These are phyloP conservation scores for Apophysomyces ossiformis DNA, from an alignment of 371 early-diverging fungal genomes.

Conservation along the genomic window DNA sequence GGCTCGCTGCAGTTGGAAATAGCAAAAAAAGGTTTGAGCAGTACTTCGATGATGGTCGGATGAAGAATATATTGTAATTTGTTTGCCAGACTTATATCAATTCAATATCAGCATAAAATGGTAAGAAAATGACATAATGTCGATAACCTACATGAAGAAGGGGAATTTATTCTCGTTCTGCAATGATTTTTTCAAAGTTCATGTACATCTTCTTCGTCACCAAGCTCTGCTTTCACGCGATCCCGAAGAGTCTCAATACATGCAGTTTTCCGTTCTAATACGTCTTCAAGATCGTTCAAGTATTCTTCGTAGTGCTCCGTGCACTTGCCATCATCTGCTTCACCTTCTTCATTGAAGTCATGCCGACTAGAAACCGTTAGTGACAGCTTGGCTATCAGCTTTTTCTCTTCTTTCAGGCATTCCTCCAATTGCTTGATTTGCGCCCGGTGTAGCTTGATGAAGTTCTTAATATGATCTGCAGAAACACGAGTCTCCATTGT, in stretches of 20 bases:
- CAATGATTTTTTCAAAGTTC: too few relatives aligned
- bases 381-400: conserved; percentile 75
- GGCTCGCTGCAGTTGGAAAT: too few relatives aligned
- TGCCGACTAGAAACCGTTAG: conserved; percentile 39
- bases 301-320: conserved; percentile 44
- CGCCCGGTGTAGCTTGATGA: conserved; percentile 76
- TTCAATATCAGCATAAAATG: too few relatives aligned
- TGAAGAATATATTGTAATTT: too few relatives aligned
- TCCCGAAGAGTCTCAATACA: conserved; percentile 39
- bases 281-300: conserved; percentile 60
- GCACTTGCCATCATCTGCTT: conserved; percentile 30
- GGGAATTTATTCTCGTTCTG: too few relatives aligned
- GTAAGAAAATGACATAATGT: too few relatives aligned
- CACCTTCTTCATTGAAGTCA: conserved; percentile 27
- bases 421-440: conserved; percentile 82
- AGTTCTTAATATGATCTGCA: conserved; percentile 55
- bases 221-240: conserved; percentile 30
- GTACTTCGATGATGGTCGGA: too few relatives aligned
- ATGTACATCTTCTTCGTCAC: conserved; percentile 19
- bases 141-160: too few relatives aligned
- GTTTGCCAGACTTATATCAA: too few relatives aligned
- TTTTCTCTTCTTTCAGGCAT: conserved; percentile 76
- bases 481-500: not conserved
- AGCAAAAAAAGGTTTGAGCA: too few relatives aligned
- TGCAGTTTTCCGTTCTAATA: conserved; percentile 46